These are phyloP conservation scores for Geotrichum reessii DNA, from an alignment of 1,139 yeast species.

Conservation along the genomic window DNA sequence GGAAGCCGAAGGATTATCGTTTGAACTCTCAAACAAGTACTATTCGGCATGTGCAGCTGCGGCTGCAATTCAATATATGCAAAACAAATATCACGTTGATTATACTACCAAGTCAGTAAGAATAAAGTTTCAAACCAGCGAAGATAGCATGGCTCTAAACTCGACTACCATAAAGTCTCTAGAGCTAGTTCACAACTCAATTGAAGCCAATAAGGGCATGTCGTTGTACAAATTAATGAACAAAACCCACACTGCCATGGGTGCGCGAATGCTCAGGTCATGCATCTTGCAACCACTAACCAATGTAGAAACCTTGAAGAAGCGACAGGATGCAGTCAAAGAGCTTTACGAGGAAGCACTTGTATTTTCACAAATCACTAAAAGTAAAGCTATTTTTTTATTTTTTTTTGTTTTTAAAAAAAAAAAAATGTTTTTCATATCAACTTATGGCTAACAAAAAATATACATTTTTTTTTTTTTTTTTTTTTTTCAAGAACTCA, in stretches of 20 bases:
- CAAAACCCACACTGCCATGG: conserved; percentile 44
- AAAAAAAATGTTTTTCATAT: not conserved
- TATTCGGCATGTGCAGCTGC: conserved; percentile 37
- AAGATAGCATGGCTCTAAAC: conserved; percentile 43
- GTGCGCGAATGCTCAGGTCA: conserved; percentile 39
- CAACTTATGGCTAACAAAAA: too few species aligned
- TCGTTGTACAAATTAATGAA: conserved; percentile 39
- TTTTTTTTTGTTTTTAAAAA: not conserved
- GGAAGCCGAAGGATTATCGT: conserved; percentile 22
- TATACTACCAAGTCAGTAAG: conserved; percentile 33
- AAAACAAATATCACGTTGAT: conserved; percentile 18
- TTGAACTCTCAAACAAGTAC: conserved; percentile 24
- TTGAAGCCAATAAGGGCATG: conserved; percentile 28
- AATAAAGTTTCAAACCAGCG: conserved; percentile 39
- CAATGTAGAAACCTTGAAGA: conserved; percentile 32
- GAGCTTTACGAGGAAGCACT: conserved; percentile 10
- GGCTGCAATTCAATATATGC: conserved; percentile 34
- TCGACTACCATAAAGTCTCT: conserved; percentile 36
- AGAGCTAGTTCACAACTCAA: conserved; percentile 38
- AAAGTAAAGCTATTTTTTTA: not conserved
- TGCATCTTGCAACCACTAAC: conserved; percentile 45
- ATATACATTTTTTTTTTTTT: too few species aligned
- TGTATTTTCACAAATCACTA: conserved; percentile 1
- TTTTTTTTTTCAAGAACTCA: conserved; percentile 2
- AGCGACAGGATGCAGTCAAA: conserved; percentile 14